Conservation (phyloP, 805 yeast genomes). For the Soucietia sequanensis region DNA sequence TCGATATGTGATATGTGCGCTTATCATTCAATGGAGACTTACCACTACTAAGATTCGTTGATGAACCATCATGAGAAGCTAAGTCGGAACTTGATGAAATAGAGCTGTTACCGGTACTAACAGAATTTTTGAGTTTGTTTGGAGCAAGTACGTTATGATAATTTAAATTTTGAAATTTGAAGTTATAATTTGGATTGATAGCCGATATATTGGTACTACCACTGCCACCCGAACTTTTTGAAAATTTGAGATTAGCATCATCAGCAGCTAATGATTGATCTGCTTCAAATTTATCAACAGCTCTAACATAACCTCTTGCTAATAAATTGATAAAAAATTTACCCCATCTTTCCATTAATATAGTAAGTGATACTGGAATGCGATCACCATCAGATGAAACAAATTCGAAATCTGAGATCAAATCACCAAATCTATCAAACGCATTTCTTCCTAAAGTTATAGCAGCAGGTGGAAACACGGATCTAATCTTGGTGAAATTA, state of each 20-base stretch:
- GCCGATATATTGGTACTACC: slow-evolving; percentile 9
- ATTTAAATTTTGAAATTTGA: slow-evolving; percentile 3
- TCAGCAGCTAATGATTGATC: slow-evolving; percentile 12
- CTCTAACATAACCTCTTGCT: slow-evolving; percentile 63
- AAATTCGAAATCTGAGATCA: slow-evolving; percentile 69
- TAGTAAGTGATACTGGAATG: slow-evolving; percentile 58
- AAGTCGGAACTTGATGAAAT: slow-evolving; percentile 6
- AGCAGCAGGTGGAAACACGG: slow-evolving; percentile 75
- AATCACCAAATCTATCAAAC: slow-evolving; percentile 61
- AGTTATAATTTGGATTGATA: slow-evolving; percentile 2
- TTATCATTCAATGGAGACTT: slow-evolving; percentile 4
- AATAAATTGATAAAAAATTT: slow-evolving; percentile 60
- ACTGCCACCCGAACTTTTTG: slow-evolving; percentile 6
- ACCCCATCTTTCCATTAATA: slow-evolving; percentile 78
- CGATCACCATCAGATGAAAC: slow-evolving; percentile 68
- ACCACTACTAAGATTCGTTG: background rate
- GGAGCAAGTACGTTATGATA: background rate
- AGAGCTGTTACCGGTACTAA: slow-evolving; percentile 8
- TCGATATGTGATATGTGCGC: slow-evolving; percentile 15
- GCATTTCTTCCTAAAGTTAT: slow-evolving; percentile 76
- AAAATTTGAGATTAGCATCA: background rate
- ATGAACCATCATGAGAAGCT: slow-evolving; percentile 10
- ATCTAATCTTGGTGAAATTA: slow-evolving; percentile 61
- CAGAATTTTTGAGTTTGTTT: slow-evolving; percentile 10
- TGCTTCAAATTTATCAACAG: slow-evolving; percentile 42